phyloP scores from a whole-genome alignment of 345 rosid genomes.

The Melastoma malabathricum region DNA sequence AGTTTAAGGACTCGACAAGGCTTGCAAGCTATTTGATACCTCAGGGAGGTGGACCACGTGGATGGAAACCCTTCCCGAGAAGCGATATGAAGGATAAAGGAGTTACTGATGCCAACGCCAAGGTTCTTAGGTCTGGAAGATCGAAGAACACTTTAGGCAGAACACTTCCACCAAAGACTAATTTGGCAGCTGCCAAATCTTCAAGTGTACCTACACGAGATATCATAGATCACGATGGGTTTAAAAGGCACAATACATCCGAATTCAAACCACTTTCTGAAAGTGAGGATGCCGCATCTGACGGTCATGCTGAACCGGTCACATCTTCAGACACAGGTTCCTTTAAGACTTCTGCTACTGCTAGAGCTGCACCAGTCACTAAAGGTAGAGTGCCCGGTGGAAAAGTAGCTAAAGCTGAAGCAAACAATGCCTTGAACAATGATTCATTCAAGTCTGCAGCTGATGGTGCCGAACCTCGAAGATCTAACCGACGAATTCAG shows the following conservation, averaged over 20 bases:
- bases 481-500: constrained; percentile 85
- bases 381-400: constrained; percentile 31
- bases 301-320: constrained; percentile 35
- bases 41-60: constrained; percentile 46
- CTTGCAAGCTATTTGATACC: constrained; percentile 53
- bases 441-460: constrained; percentile 23
- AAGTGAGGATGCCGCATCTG: constrained; percentile 26
- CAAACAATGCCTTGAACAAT: constrained; percentile 26
- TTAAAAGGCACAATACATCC: constrained; percentile 22
- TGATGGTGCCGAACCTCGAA: constrained; percentile 64
- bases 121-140: constrained; percentile 29
- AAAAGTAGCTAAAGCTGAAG: constrained; percentile 33
- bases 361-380: constrained; percentile 19
- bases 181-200: constrained; percentile 27
- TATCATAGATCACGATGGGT: constrained; percentile 18
- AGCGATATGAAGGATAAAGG: constrained; percentile 46
- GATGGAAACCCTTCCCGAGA: constrained; percentile 44
- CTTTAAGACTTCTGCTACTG: constrained; percentile 11
- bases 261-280: constrained; percentile 31
- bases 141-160: constrained; percentile 33
- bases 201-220: constrained; percentile 19
- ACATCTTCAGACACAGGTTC: constrained; percentile 14
- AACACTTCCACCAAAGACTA: constrained; percentile 30
- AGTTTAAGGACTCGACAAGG: constrained; percentile 47
- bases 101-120: constrained; percentile 36